Conservation (phyloP, 768 basidiomycete genomes). For the Suillus fuscotomentosus region DNA sequence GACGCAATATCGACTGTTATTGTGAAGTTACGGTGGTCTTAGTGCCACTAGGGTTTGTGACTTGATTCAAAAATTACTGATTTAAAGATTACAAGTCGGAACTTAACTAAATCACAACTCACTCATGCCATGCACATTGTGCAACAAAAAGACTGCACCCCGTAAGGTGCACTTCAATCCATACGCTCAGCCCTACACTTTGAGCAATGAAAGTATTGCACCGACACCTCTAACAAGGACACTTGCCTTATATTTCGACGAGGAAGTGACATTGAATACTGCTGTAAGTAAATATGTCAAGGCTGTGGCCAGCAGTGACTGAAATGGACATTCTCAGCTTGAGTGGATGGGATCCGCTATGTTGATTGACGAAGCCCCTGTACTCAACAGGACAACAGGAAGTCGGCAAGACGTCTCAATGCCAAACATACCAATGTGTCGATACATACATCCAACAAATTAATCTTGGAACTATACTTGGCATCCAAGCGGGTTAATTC, state of each 20-base stretch:
- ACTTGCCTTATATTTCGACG: neutral
- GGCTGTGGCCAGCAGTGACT: neutral
- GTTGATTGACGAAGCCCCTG: neutral
- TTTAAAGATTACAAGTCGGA: neutral
- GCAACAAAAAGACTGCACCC: neutral
- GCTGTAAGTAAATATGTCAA: neutral
- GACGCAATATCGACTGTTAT: neutral
- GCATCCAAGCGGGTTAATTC: neutral
- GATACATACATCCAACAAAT: neutral
- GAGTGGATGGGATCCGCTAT: neutral
- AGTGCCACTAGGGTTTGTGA: too few species aligned
- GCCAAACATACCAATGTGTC: neutral
- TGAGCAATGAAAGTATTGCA: neutral
- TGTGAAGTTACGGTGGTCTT: too few species aligned
- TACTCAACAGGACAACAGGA: neutral
- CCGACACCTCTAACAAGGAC: neutral
- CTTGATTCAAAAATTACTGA: too few species aligned
- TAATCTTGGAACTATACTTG: neutral
- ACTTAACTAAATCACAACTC: neutral
- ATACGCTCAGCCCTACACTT: neutral
- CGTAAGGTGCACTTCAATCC: neutral
- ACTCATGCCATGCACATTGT: neutral
- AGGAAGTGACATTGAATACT: neutral
- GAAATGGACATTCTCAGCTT: neutral
- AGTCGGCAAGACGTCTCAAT: neutral